Base-by-base conservation (phyloP, 257 asterid species). In the Nicotiana paniculata region DNA sequence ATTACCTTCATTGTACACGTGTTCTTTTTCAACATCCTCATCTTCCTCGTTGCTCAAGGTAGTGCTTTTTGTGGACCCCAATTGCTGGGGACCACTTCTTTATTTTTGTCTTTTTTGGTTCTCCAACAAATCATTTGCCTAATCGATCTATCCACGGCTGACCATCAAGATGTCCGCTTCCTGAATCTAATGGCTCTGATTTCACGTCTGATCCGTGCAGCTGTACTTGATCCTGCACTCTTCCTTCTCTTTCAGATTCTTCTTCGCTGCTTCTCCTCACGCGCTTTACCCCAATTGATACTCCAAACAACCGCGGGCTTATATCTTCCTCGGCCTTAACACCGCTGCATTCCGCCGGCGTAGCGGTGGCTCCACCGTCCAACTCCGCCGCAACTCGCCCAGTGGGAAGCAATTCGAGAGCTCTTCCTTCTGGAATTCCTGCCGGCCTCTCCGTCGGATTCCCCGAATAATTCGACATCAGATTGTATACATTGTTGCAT, bases 231-330 rank as follows among this genome's bases (percentile, higher is more conserved):
- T 84, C 75, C 85, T 21, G 74, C 59, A 12, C 7, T 10, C 1
- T 48, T 61, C 30, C 79, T 6, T 13, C 74, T 48, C 39, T 79
- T 7, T 65, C 68, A 10, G 74, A 15, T 15, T 67, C 86, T 30
- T 82, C 88, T 2, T 79, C 89, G 3, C 76, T 79, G 72, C 78
- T 77, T 21, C 84, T 81, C 83, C 81, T 90, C 86, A 62, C 46
- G 67, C 96, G 90, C 88, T 93, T 94, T 2, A 77, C 82, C 2
- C 95, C 92, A 46, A 90, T 77, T 10, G 94, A 54, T 13, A 94
- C 92, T 48, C 97, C 98, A 63, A 94, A 94, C 48, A 94, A 81
- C 59, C 90, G 86, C 24, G 95, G 93, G 80, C 86, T 87, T 46
- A 59, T 39, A 3, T 84, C 85, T 59, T 37, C 81, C 68, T 53